Evolutionary conservation across 352 stramenopile genomes (phyloP), one percentile per base, ranked within the genome.

Genomic region (Pythium grandisporangium): DNA sequence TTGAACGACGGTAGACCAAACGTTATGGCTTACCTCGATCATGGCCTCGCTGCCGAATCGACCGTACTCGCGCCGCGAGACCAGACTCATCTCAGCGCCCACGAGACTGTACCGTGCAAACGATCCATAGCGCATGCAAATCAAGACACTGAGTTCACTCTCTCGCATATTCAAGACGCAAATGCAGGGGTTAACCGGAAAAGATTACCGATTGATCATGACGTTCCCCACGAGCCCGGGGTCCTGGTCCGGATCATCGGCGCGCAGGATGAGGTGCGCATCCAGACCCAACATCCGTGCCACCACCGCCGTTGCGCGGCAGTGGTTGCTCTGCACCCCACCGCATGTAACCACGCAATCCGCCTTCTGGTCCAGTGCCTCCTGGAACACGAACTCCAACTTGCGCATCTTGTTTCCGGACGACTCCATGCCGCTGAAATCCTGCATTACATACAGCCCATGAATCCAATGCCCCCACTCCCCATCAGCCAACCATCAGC

Each of bases 331-430:
- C 67, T 98, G 91, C 33, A 95, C 61, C 7, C 87, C 91, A 14
- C 91, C 92, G 58, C 91, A 96, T 4, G 92, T 98, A 17, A 98
- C 76, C 32, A 98, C 59, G 36, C 84, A 92, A 66, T 95, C 71
- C 21, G 71, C 85, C 6, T 70, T 59, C 47, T 86, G 64, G n/a
- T 61, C 67, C n/a, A 96, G 37, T 22, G 88, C 92, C 37, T 98
- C 84, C 12, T 86, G 79, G 45, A 97, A 56, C 7, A 97, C 61
- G 59, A 97, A 98, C 71, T 98, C 92, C 25, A 98, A 68, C 57
- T 98, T 98, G 43, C 92, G 86, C 59, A 96, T 84, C 63, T 98
- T 98, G 62, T 98, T 98, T 20, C 92, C 92, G 14, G 89, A 95
- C 22, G 90, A 87, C 60, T 97, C 89, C 21, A 92, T 60, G 1